phyloP scores from a whole-genome alignment of 176 grass and related monocot genomes.

The Musa troglodytarum region DNA sequence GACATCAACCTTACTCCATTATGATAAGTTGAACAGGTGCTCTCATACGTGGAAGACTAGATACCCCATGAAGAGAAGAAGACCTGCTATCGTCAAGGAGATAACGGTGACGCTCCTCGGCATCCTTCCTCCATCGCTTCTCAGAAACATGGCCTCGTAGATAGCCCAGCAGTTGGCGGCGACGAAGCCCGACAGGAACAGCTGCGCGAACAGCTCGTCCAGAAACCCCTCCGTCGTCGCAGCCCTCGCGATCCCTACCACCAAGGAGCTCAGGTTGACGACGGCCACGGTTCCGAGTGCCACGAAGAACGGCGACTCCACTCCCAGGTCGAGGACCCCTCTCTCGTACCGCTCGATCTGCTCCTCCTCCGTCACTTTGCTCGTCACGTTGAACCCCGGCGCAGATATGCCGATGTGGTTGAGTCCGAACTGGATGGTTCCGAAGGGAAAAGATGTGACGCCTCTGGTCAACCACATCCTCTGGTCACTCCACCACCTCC shows the following conservation, averaged over 20 bases:
- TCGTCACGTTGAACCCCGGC: constrained; percentile 25
- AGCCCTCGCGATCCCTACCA: constrained; percentile 17
- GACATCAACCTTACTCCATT: background rate
- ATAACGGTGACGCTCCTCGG: constrained; percentile 4
- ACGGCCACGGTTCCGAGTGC: constrained; percentile 13
- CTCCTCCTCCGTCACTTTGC: constrained; percentile 37
- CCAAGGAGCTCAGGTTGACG: constrained; percentile 24
- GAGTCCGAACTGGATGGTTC: constrained; percentile 10
- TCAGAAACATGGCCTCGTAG: constrained; percentile 36
- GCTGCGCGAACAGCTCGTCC: constrained; percentile 25
- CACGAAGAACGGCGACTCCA: constrained; percentile 33
- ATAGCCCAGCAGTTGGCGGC: constrained; percentile 34
- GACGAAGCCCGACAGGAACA: constrained; percentile 29
- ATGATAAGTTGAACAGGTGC: background rate
- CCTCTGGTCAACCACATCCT: constrained; percentile 23
- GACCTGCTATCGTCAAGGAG: background rate
- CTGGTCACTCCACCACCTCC: constrained; percentile 23
- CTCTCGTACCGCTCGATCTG: constrained; percentile 17
- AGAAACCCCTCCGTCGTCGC: background rate
- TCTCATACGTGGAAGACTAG: background rate
- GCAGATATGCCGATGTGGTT: constrained; percentile 9
- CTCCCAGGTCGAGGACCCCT: constrained; percentile 21
- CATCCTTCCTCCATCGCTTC: constrained; percentile 33
- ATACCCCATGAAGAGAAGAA: constrained; percentile 15
- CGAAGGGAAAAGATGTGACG: constrained; percentile 18